A percentile compares a stretch with the other conserved stretches of the same genome.
Conservation (phyloP, 2,329 filamentous ascomycete species). For the Monosporascus ibericus region DNA sequence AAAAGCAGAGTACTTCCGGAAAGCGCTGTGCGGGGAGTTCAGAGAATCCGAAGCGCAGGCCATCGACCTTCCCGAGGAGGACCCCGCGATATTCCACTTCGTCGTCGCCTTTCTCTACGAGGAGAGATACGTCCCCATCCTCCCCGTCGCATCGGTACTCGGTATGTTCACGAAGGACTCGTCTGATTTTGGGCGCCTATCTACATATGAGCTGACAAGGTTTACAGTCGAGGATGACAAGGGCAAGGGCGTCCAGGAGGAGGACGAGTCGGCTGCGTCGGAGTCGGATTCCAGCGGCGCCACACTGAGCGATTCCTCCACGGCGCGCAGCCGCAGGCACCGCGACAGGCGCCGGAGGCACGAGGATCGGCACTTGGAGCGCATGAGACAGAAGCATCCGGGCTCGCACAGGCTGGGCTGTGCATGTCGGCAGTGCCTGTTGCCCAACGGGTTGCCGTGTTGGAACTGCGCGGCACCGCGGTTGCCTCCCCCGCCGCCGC, state of each 20-base stretch:
- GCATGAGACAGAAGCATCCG: slow-evolving; percentile 35
- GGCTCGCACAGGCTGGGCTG: slow-evolving; percentile 39
- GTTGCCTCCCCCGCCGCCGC: slow-evolving; percentile 21
- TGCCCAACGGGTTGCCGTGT: slow-evolving; percentile 29
- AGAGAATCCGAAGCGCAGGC: slow-evolving; percentile 38
- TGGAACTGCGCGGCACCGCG: slow-evolving; percentile 35
- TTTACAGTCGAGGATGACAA: slow-evolving; percentile 26
- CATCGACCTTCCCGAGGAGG: slow-evolving; percentile 44
- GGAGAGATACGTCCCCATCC: slow-evolving; percentile 38
- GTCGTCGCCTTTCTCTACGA: slow-evolving; percentile 46
- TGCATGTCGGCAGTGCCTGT: slow-evolving; percentile 34
- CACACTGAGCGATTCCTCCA: slow-evolving; percentile 28
- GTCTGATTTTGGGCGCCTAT: background rate
- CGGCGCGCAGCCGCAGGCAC: slow-evolving; percentile 25
- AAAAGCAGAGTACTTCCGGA: slow-evolving; percentile 42
- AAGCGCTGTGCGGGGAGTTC: slow-evolving; percentile 41
- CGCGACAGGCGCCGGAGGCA: slow-evolving; percentile 28
- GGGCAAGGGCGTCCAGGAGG: slow-evolving; percentile 31
- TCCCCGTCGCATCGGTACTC: slow-evolving; percentile 34
- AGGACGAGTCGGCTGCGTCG: slow-evolving; percentile 27
- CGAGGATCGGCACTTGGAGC: slow-evolving; percentile 30
- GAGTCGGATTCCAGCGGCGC: slow-evolving; percentile 24
- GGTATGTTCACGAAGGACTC: slow-evolving; percentile 16
- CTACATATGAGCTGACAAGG: slow-evolving; percentile 6
- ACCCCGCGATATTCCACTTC: slow-evolving; percentile 45